Conservation (phyloP, 495 filamentous ascomycete genomes). For the Ramalina intermedia region DNA sequence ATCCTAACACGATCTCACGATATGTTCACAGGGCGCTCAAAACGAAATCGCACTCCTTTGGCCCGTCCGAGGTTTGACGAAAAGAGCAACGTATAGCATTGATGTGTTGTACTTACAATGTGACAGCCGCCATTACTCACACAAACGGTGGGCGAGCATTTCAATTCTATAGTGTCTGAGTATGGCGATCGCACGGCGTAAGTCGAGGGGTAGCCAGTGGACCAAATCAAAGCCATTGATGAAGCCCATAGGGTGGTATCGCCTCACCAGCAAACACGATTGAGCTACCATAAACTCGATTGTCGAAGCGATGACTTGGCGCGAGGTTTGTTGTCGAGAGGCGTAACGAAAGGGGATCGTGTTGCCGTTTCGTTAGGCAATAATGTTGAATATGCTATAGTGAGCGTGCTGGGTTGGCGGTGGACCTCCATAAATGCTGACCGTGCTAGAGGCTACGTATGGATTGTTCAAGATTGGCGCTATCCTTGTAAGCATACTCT, state of each 20-base stretch:
- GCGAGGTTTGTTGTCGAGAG: constrained; percentile 52
- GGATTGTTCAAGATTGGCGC: constrained; percentile 87
- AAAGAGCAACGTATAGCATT: not conserved
- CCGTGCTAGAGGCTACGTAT: constrained; percentile 46
- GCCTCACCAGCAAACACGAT: constrained; percentile 42
- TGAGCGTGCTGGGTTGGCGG: constrained; percentile 17
- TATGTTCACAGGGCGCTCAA: not conserved
- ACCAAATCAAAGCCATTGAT: not conserved
- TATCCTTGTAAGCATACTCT: constrained; percentile 45
- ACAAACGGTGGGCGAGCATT: constrained; percentile 70
- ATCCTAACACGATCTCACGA: not conserved
- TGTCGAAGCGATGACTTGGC: constrained; percentile 63
- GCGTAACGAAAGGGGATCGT: constrained; percentile 71
- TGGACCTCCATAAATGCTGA: constrained; percentile 3
- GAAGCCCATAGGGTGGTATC: constrained; percentile 41
- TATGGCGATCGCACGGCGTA: constrained; percentile 67
- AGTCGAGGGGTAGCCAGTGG: constrained; percentile 9
- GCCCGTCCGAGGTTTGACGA: not conserved
- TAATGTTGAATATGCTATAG: constrained; percentile 63
- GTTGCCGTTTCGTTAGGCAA: constrained; percentile 83
- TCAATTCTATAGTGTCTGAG: constrained; percentile 50
- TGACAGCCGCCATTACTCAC: constrained; percentile 56
- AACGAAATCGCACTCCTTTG: not conserved
- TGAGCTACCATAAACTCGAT: constrained; percentile 67
- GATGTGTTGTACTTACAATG: not conserved